These are phyloP conservation scores for Lyophyllum decastes DNA, from an alignment of 768 basidiomycete species.

Conservation along the genomic window DNA sequence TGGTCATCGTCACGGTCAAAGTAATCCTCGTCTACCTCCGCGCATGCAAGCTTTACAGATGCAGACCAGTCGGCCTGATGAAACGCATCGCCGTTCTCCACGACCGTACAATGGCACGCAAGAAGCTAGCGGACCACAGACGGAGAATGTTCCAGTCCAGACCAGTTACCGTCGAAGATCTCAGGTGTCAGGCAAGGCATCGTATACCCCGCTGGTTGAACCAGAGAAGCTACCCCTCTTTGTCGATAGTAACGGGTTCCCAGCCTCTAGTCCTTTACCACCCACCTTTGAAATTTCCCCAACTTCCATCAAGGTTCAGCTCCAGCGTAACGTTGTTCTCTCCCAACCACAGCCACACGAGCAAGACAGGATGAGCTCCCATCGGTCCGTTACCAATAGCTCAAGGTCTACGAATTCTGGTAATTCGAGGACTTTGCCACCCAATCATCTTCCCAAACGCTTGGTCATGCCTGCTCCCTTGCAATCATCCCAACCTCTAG, in stretches of 20 bases:
- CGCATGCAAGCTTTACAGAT: conserved; percentile 22
- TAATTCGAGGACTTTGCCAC: conserved; percentile 14
- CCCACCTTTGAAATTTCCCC: conserved; percentile 2
- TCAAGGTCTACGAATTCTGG: conserved; percentile 15
- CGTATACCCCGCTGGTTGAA: conserved; percentile 6
- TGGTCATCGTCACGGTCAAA: conserved; percentile 11
- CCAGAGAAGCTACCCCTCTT: conserved; percentile 9
- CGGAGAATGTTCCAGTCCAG: background rate
- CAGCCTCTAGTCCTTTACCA: conserved; percentile 7
- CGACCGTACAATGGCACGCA: background rate
- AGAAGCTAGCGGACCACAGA: background rate
- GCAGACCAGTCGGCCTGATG: conserved; percentile 14
- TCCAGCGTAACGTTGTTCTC: background rate
- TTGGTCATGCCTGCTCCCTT: conserved; percentile 78
- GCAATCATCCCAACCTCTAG: conserved; percentile 31
- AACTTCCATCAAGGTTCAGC: background rate
- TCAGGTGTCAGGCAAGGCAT: background rate
- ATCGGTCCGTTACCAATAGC: conserved; percentile 16
- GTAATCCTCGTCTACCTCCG: conserved; percentile 17
- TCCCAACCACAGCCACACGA: conserved; percentile 5
- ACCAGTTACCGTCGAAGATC: conserved; percentile 1
- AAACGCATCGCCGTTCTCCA: conserved; percentile 15
- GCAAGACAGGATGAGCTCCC: conserved; percentile 4
- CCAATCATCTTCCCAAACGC: conserved; percentile 55
- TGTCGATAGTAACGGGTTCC: conserved; percentile 11